Conservation (phyloP, 768 basidiomycete genomes). For the Crassisporium funariophilum region DNA sequence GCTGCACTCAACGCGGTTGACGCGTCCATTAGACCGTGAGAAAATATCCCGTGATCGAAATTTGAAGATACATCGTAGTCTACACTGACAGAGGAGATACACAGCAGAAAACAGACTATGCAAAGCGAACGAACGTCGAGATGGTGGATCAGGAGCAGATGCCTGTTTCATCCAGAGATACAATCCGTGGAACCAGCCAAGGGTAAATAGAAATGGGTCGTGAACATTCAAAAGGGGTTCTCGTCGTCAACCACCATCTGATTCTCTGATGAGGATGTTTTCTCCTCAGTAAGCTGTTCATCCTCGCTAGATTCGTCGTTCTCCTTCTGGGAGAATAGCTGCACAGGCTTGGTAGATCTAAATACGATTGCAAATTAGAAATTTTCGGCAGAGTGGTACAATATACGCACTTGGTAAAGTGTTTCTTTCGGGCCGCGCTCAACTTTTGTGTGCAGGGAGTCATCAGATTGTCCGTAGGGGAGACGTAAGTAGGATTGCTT, state of each 20-base stretch:
- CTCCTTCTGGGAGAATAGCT: slow-evolving; percentile 58
- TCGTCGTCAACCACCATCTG: slow-evolving; percentile 57
- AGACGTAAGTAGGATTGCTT: slow-evolving; percentile 87
- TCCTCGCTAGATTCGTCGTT: slow-evolving; percentile 42
- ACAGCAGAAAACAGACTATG: slow-evolving; percentile 22
- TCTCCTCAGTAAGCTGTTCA: slow-evolving; percentile 30
- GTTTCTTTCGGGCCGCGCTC: slow-evolving; percentile 88
- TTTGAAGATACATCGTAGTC: slow-evolving; percentile 16
- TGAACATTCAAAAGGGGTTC: slow-evolving; percentile 72
- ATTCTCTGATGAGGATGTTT: slow-evolving; percentile 21
- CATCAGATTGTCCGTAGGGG: slow-evolving; percentile 94
- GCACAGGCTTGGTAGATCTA: slow-evolving; percentile 64
- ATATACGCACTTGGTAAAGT: slow-evolving; percentile 80
- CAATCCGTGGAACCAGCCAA: slow-evolving; percentile 12
- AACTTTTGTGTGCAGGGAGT: slow-evolving; percentile 94
- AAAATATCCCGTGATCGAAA: slow-evolving; percentile 24
- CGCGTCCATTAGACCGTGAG: slow-evolving; percentile 23
- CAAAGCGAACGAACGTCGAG: slow-evolving; percentile 19
- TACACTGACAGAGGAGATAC: slow-evolving; percentile 20
- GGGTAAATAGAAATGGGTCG: slow-evolving; percentile 8
- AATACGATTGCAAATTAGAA: slow-evolving; percentile 6
- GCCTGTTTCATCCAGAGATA: slow-evolving; percentile 11
- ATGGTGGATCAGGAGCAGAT: not conserved
- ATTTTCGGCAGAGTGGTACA: slow-evolving; percentile 3
- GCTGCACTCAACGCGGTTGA: no score